These are phyloP conservation scores for Polychytrium aggregatum DNA, from an alignment of 192 early-diverging fungal genomes.

Conservation along the genomic window DNA sequence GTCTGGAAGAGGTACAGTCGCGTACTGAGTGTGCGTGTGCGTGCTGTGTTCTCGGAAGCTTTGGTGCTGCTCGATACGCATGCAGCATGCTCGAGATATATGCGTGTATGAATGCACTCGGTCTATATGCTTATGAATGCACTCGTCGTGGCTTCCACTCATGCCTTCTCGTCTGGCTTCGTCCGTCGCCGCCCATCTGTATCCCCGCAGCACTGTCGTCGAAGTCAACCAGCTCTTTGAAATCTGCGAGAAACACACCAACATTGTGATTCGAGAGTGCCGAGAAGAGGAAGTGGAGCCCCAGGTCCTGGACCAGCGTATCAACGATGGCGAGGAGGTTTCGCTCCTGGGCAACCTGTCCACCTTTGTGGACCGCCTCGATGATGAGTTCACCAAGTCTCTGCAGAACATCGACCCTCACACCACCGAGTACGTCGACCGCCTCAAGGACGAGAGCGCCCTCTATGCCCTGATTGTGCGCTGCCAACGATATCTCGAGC, in stretches of 20 bases:
- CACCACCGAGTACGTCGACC: slow-evolving; percentile 89
- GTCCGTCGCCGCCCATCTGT: no score
- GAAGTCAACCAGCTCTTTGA: slow-evolving; percentile 69
- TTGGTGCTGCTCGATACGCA: no score
- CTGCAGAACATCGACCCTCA: slow-evolving; percentile 96
- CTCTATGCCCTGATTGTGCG: slow-evolving; percentile 84
- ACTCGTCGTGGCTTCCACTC: no score
- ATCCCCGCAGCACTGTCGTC: slow-evolving; percentile 23
- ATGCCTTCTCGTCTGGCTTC: no score
- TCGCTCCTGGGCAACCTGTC: slow-evolving; percentile 74
- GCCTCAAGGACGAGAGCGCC: slow-evolving; percentile 79
- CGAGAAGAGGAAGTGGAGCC: slow-evolving; percentile 49
- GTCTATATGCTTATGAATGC: no score
- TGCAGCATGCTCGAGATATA: no score
- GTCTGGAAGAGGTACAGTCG: slow-evolving; percentile 69
- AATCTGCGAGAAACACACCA: slow-evolving; percentile 62
- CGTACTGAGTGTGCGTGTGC: no score
- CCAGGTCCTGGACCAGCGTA: slow-evolving; percentile 35
- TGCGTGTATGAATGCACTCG: no score
- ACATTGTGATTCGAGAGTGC: slow-evolving; percentile 59
- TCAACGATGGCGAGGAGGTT: slow-evolving; percentile 39
- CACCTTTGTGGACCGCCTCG: slow-evolving; percentile 82
- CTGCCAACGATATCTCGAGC: slow-evolving; percentile 57
- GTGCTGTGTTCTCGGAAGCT: no score
- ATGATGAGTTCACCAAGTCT: slow-evolving; percentile 94